Conservation (phyloP, 2,329 filamentous ascomycete species). For the Zymoseptoria brevis region DNA sequence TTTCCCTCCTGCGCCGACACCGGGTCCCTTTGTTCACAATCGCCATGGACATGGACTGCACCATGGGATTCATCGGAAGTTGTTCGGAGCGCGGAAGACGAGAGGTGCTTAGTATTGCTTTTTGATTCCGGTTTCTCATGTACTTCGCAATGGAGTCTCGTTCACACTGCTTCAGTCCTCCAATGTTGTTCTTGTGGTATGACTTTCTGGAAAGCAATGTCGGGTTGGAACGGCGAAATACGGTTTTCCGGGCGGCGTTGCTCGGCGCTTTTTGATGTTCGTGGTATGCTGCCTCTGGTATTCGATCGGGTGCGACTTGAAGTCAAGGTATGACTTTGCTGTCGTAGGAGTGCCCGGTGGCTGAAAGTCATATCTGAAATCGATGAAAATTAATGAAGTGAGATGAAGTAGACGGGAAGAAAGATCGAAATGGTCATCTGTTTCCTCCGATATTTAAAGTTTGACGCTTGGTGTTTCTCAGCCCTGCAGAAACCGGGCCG, state of each 20-base stretch:
- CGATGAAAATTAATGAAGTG: background rate
- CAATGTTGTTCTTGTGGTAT: background rate
- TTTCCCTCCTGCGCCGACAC: background rate
- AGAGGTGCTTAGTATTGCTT: background rate
- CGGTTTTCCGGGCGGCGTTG: background rate
- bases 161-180: background rate
- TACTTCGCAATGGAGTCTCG: background rate
- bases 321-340: background rate
- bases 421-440: background rate
- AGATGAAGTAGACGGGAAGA: background rate
- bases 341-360: background rate
- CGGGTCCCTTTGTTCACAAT: background rate
- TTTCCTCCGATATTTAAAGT: background rate
- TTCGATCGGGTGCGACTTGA: background rate
- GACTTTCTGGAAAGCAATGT: background rate
- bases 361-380: background rate
- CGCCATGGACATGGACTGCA: background rate
- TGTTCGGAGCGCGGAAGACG: background rate
- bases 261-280: background rate
- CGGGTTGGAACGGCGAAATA: background rate
- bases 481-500: background rate
- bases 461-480: background rate
- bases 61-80: background rate
- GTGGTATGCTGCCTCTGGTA: background rate
- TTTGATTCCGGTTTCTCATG: background rate